Percentiles rank a stretch among this genome's conserved stretches.
phyloP scores from a whole-genome alignment of 768 basidiomycete genomes.

The Cyclocybe aegerita region DNA sequence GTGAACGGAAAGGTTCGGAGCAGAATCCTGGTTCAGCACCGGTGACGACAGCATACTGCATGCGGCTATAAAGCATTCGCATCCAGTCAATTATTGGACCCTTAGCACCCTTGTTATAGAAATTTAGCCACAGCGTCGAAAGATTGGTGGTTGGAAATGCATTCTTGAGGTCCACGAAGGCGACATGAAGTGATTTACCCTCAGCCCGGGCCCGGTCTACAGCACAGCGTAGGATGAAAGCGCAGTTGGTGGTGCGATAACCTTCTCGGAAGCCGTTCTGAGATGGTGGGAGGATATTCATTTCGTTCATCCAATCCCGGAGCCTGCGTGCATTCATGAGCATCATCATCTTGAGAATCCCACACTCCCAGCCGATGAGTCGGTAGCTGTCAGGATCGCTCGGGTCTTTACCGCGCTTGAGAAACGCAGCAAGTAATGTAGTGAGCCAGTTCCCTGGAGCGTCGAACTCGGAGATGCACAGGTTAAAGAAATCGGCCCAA shows the following conservation, averaged over 20 bases:
- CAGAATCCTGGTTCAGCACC: slow-evolving; percentile 12
- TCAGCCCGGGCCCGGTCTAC: slow-evolving; percentile 11
- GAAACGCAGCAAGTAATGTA: too few species aligned
- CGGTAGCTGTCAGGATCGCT: too few species aligned
- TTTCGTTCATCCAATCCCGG: neutral
- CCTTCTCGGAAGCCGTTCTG: slow-evolving; percentile 29
- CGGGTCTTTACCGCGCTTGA: too few species aligned
- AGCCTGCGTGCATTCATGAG: neutral
- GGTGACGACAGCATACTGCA: too few species aligned
- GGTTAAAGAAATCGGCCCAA: too few species aligned
- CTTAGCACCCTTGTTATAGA: slow-evolving; percentile 11
- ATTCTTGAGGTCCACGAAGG: slow-evolving; percentile 20
- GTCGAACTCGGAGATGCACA: too few species aligned
- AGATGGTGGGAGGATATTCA: slow-evolving; percentile 3
- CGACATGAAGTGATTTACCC: slow-evolving; percentile 12
- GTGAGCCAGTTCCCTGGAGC: too few species aligned
- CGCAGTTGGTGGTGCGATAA: slow-evolving; percentile 15
- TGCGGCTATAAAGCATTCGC: too few species aligned
- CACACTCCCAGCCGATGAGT: too few species aligned
- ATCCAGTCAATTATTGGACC: slow-evolving; percentile 14
- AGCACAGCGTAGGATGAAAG: slow-evolving; percentile 7
- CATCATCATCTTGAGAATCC: too few species aligned
- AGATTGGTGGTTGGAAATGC: slow-evolving; percentile 28
- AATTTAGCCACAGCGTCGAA: slow-evolving; percentile 25
- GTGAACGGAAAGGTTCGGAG: neutral